phyloP scores from a whole-genome alignment of 306 rosid species.

The Prosopis cineraria region DNA sequence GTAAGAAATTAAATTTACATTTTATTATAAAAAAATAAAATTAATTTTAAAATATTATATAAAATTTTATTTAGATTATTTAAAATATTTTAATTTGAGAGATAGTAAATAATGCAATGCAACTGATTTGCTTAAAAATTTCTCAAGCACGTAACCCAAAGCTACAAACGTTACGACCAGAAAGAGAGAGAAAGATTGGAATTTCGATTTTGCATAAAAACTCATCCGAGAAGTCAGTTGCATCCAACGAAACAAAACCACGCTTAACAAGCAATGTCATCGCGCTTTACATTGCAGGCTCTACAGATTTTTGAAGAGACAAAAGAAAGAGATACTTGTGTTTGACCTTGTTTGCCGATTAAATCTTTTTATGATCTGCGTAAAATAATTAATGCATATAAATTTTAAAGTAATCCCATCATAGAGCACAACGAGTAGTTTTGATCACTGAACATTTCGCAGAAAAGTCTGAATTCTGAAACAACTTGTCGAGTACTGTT shows the following conservation, averaged over 20 bases:
- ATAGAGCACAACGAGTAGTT: not conserved
- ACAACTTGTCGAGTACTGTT: not conserved
- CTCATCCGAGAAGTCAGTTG: not conserved
- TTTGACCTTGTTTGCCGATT: not conserved
- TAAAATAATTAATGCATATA: no score
- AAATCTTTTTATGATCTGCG: not conserved
- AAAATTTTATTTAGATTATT: no score
- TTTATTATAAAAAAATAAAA: no score
- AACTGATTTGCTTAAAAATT: no score
- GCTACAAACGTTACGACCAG: not conserved
- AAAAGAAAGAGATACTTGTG: not conserved
- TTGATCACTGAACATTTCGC: not conserved
- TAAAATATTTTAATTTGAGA: no score
- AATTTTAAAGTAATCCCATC: no score
- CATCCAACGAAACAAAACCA: not conserved
- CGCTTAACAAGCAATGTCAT: not conserved
- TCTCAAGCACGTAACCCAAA: not conserved
- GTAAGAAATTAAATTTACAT: no score
- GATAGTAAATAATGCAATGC: no score
- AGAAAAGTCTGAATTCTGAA: not conserved
- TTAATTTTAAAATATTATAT: no score
- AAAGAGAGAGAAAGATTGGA: not conserved
- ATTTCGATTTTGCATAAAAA: not conserved
- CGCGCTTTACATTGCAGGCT: not conserved
- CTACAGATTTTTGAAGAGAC: not conserved